Evolutionary conservation across 345 rosid species (phyloP).

Genomic region (Isatis tinctoria): DNA sequence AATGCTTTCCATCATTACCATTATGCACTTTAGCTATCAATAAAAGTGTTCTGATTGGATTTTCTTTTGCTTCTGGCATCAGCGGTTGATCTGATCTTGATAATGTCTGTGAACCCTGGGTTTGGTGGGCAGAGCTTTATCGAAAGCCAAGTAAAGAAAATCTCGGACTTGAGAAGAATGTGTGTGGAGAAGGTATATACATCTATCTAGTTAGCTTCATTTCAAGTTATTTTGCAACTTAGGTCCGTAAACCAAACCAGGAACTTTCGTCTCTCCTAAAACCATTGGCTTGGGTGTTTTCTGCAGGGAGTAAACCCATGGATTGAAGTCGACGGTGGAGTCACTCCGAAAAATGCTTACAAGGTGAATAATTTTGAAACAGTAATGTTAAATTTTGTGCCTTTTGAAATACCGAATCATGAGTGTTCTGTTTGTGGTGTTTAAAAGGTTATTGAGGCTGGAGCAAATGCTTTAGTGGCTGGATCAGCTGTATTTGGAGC

Average conservation of each 20-base stretch:
- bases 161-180: constrained; percentile 74
- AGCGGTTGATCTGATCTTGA: constrained; percentile 87
- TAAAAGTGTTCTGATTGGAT: constrained; percentile 1
- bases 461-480: constrained; percentile 89
- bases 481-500: constrained; percentile 97
- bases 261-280: background rate
- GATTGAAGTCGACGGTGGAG: constrained; percentile 97
- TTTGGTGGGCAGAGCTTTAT: constrained; percentile 97
- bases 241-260: background rate
- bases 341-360: constrained; percentile 82
- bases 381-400: constrained; percentile 1
- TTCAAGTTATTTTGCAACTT: background rate
- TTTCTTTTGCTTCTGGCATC: constrained; percentile 20
- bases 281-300: background rate
- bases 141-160: constrained; percentile 93
- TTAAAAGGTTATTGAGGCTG: constrained; percentile 82
- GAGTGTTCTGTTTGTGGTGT: background rate
- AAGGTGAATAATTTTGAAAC: constrained; percentile 40
- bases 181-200: constrained; percentile 70
- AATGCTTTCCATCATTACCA: background rate
- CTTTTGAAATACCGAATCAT: background rate
- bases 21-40: background rate
- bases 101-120: constrained; percentile 98
- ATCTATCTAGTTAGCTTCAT: background rate
- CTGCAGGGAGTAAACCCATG: constrained; percentile 89